A percentile compares a stretch with the other conserved stretches of the same genome.
phyloP scores from a whole-genome alignment of 768 basidiomycete genomes.

The Boletus rufocinnamomeus region DNA sequence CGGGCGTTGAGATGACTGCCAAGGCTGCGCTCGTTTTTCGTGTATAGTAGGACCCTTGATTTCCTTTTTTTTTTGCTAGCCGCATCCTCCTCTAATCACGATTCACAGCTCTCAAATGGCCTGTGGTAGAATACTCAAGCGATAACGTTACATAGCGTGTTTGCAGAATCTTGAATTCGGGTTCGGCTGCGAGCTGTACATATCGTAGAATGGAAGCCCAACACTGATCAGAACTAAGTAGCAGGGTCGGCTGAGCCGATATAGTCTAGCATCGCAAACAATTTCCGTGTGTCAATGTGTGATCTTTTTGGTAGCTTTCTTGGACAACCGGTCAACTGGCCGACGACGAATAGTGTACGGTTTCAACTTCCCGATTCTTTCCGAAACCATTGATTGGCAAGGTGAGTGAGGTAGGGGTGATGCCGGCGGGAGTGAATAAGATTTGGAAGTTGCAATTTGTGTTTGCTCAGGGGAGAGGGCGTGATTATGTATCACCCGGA shows the following conservation, averaged over 20 bases:
- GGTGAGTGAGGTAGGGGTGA: background rate
- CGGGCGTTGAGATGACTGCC: too few relatives aligned
- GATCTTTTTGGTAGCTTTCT: background rate
- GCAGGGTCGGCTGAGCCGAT: background rate
- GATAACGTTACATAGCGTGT: too few relatives aligned
- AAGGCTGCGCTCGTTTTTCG: too few relatives aligned
- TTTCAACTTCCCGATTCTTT: background rate
- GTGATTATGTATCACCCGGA: background rate
- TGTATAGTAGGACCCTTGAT: too few relatives aligned
- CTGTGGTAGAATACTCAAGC: too few relatives aligned
- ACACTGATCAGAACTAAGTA: background rate
- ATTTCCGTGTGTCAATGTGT: too few relatives aligned
- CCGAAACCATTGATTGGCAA: background rate
- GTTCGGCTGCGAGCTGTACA: background rate
- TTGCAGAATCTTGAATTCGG: too few relatives aligned
- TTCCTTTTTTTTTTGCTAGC: too few relatives aligned
- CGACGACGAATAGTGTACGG: background rate
- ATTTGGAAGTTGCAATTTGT: background rate
- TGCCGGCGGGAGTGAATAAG: background rate
- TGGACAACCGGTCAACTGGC: background rate
- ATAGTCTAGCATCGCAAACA: background rate
- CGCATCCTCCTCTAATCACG: too few relatives aligned
- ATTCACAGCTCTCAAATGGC: too few relatives aligned
- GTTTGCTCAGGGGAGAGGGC: too few relatives aligned
- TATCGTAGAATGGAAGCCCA: background rate